A percentile compares a stretch with the other conserved stretches of the same genome.
Conservation (phyloP, 371 early-diverging fungal genomes). For the Furculomyces boomerangus region DNA sequence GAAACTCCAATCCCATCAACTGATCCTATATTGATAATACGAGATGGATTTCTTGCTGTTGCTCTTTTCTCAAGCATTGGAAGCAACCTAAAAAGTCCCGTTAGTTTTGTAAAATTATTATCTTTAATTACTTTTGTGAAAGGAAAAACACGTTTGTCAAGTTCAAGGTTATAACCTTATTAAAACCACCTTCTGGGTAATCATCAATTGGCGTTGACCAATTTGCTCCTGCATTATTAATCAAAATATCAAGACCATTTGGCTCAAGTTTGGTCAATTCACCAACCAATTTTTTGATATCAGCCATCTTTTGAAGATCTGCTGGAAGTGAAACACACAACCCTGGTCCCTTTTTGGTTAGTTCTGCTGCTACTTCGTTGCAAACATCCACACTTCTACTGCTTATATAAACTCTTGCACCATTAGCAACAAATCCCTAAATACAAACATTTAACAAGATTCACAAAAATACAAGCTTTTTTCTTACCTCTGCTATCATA, state of each 20-base stretch:
- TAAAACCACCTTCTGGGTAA: conserved; percentile 50
- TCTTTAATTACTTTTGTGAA: conserved; percentile 30
- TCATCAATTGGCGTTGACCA: conserved; percentile 41
- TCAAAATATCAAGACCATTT: conserved; percentile 54
- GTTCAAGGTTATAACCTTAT: conserved; percentile 75
- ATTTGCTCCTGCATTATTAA: conserved; percentile 77
- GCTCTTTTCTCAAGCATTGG: conserved; percentile 55
- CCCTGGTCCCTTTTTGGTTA: conserved; percentile 45
- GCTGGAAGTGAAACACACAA: conserved; percentile 53
- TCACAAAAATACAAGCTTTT: too few relatives aligned
- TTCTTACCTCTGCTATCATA: background rate
- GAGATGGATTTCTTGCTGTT: conserved; percentile 26
- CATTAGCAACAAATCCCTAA: conserved; percentile 50
- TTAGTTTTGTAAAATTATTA: background rate
- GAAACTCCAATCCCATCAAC: conserved; percentile 31
- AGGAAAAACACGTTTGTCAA: conserved; percentile 68
- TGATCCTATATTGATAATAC: conserved; percentile 37
- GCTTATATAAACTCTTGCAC: conserved; percentile 57
- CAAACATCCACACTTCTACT: conserved; percentile 42
- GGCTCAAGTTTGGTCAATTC: conserved; percentile 38
- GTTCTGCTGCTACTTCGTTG: conserved; percentile 36
- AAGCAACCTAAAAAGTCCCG: conserved; percentile 27
- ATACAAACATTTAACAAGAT: conserved; percentile 55
- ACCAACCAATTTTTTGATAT: conserved; percentile 35
- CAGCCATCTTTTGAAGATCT: conserved; percentile 47